Evolutionary conservation across 306 rosid genomes (phyloP), one percentile per base, ranked within the genome.

Genomic region (Argentina anserina): DNA sequence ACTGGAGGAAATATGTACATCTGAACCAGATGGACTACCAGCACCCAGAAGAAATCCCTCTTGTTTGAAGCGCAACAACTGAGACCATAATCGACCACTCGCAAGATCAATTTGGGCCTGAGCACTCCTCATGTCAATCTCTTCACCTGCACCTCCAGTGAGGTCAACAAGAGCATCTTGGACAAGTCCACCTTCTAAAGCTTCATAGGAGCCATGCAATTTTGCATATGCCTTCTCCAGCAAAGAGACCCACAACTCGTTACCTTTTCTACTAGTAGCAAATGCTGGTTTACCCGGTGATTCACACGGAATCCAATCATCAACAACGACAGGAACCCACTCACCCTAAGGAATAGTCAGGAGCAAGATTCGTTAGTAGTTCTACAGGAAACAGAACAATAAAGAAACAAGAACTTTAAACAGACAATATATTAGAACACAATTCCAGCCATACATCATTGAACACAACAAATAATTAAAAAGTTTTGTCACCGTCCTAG

Each of bases 111-210:
- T 90, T 89, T 95, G 99, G 72, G 99, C 97, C 82, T 95, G 97
- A 29, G 96, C 80, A 69, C 97, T 83, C 82, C 97, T 84, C 97
- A 95, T 91, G 83, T 95, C 99, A 76, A 95, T 95, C 81, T 95
- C 99, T 89, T 95, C 99, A 46, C 99, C 99, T n/a, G 99, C 99
- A 71, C 99, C 99, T 39, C 99, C 99, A 42, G 99, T 95, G 73
- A 95, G 99, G 85, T 95, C 99, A 26, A 95, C 99, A 47, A 95
- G 91, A 75, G 99, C 99, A 86, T 95, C 99, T 86, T 95, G 99
- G 84, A 95, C 99, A 78, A 95, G 99, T 58, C 99, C 99, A 4
- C 99, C 99, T 86, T 95, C 99, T 67, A 95, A 81, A 33, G 99
- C 97, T 82, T 95, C 99, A 34, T 88, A 95, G 77, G 99, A 95